phyloP scores from a whole-genome alignment of 1,284 basidiomycete species.

The Pseudozyma tsukubaensis region DNA sequence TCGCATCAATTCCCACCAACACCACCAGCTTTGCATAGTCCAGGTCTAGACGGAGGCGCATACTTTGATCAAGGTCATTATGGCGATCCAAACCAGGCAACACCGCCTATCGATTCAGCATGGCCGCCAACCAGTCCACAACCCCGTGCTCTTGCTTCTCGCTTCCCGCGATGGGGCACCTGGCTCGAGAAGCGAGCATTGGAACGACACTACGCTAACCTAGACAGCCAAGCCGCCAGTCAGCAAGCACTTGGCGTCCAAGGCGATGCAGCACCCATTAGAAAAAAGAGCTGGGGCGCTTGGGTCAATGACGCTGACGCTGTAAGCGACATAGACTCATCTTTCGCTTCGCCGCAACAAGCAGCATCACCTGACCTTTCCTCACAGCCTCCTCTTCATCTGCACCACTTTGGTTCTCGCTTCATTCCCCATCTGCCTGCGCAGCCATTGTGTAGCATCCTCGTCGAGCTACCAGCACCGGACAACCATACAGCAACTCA shows the following conservation, averaged over 20 bases:
- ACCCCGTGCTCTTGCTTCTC: constrained; percentile 23
- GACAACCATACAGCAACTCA: not conserved
- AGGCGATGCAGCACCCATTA: constrained; percentile 2
- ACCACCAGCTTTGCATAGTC: constrained; percentile 32
- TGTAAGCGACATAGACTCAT: constrained; percentile 23
- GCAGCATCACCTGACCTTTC: not conserved
- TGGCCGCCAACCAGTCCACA: constrained; percentile 1
- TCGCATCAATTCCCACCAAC: constrained; percentile 47
- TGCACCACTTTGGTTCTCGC: constrained; percentile 48
- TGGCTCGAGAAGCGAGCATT: constrained; percentile 55
- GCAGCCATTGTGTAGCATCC: constrained; percentile 52
- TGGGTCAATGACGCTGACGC: constrained; percentile 48
- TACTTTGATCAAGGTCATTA: constrained; percentile 17
- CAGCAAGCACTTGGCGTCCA: not conserved
- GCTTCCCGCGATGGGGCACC: constrained; percentile 50
- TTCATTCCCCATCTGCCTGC: constrained; percentile 55
- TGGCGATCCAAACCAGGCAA: not conserved
- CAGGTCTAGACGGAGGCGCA: not conserved
- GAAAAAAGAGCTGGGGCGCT: constrained; percentile 53
- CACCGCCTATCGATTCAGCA: not conserved
- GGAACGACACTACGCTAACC: constrained; percentile 47
- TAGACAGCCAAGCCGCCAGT: constrained; percentile 16
- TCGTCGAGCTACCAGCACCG: constrained; percentile 33
- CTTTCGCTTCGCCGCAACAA: not conserved
- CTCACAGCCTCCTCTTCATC: constrained; percentile 37